phyloP scores from a whole-genome alignment of 2,329 filamentous ascomycete genomes.

The Fusarium lyarnte region DNA sequence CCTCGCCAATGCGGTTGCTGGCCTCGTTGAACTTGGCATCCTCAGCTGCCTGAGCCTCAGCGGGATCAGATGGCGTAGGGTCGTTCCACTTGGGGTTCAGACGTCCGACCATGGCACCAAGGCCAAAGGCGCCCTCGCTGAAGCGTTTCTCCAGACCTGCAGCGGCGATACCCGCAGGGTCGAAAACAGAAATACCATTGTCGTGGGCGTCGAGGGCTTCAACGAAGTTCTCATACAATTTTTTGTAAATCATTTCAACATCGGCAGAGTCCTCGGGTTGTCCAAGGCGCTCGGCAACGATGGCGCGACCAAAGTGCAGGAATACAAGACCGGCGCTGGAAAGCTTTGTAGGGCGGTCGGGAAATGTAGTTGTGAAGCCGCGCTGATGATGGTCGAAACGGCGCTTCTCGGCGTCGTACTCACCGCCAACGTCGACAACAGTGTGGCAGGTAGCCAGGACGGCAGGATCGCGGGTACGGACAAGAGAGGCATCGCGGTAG shows the following conservation, averaged over 20 bases:
- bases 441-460: conserved; percentile 86
- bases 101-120: conserved; percentile 84
- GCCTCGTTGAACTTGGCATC: conserved; percentile 82
- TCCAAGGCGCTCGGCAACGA: conserved; percentile 71
- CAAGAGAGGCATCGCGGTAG: conserved; percentile 77
- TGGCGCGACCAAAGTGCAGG: conserved; percentile 89
- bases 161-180: conserved; percentile 72
- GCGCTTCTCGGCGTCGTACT: conserved; percentile 80
- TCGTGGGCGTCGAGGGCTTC: conserved; percentile 98
- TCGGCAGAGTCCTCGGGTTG: conserved; percentile 69
- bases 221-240: conserved; percentile 92
- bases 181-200: conserved; percentile 89
- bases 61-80: conserved; percentile 59
- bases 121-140: conserved; percentile 81
- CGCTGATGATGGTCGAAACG: conserved; percentile 99
- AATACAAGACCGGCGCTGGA: conserved; percentile 94
- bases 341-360: conserved; percentile 84
- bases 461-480: conserved; percentile 87
- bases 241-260: conserved; percentile 80
- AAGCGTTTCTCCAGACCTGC: conserved; percentile 85
- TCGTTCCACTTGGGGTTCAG: conserved; percentile 87
- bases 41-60: conserved; percentile 74
- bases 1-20: conserved; percentile 85
- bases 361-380: conserved; percentile 86
- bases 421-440: conserved; percentile 96